Conservation (phyloP, 129 eudicot genomes). For the Tanacetum coccineum region DNA sequence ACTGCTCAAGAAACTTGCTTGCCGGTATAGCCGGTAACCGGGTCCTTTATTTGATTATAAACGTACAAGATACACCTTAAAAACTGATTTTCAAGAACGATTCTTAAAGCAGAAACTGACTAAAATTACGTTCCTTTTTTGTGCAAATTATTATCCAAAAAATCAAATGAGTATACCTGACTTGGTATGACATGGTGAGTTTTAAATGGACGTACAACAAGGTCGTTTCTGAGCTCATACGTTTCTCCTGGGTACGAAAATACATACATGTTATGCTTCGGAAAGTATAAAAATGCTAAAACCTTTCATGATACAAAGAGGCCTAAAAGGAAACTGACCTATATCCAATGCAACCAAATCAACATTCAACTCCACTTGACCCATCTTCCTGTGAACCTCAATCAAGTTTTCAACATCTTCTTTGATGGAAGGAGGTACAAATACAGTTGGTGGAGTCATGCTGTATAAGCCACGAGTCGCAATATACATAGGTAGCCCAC, state of each 20-base stretch:
- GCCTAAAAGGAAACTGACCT: conserved; percentile 39
- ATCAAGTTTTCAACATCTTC: conserved; percentile 81
- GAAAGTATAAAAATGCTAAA: conserved; percentile 10
- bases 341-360: conserved; percentile 90
- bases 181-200: conserved; percentile 92
- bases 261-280: neutral
- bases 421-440: conserved; percentile 90
- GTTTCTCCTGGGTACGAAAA: conserved; percentile 66
- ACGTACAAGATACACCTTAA: neutral
- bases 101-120: too few species aligned
- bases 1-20: neutral
- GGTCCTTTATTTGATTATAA: neutral
- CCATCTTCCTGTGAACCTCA: conserved; percentile 81
- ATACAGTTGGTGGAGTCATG: conserved; percentile 86
- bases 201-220: conserved; percentile 89
- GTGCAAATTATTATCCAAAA: neutral
- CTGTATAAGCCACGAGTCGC: conserved; percentile 88
- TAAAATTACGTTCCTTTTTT: neutral
- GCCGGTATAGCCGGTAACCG: neutral
- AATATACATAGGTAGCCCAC: conserved; percentile 93
- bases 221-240: conserved; percentile 85
- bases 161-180: conserved; percentile 56
- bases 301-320: neutral
- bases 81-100: neutral
- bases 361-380: conserved; percentile 80